Evolutionary conservation across 129 eudicot species (phyloP).

Genomic region (Helichrysum umbraculigerum): DNA sequence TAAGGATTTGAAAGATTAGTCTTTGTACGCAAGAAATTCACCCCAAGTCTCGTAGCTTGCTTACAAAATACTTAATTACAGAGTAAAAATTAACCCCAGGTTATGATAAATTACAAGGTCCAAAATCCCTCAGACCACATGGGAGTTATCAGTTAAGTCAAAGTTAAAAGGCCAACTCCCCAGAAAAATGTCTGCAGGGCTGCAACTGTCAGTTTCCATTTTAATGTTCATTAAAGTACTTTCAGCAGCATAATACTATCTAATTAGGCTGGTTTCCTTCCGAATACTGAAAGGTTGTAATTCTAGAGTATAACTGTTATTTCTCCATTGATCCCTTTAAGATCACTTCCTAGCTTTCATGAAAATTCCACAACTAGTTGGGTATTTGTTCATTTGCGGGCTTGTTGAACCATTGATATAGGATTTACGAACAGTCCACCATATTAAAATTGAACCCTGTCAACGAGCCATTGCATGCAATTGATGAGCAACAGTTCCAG

Average conservation of each 20-base stretch:
- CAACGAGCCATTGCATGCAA: constrained; percentile 9
- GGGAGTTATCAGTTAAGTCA: neutral
- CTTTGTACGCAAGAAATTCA: constrained; percentile 17
- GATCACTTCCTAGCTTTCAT: constrained; percentile 9
- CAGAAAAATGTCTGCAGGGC: neutral
- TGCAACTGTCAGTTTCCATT: constrained; percentile 11
- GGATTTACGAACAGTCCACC: constrained; percentile 2
- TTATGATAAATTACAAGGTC: constrained; percentile 7
- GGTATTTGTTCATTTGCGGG: neutral
- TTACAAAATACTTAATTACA: neutral
- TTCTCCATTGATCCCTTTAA: neutral
- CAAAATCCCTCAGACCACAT: neutral
- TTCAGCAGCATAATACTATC: neutral
- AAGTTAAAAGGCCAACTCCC: neutral
- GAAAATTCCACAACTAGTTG: neutral
- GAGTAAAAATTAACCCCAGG: constrained; percentile 3
- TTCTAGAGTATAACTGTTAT: neutral
- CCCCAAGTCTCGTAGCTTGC: neutral
- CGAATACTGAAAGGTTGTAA: neutral
- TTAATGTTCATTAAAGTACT: constrained; percentile 1
- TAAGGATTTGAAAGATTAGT: constrained; percentile 9
- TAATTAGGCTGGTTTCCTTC: constrained; percentile 12
- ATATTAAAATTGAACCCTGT: neutral
- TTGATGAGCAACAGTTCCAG: neutral
- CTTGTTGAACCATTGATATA: neutral